phyloP scores from a whole-genome alignment of 164 flowering plant genomes.

The Aristolochia contorta region DNA sequence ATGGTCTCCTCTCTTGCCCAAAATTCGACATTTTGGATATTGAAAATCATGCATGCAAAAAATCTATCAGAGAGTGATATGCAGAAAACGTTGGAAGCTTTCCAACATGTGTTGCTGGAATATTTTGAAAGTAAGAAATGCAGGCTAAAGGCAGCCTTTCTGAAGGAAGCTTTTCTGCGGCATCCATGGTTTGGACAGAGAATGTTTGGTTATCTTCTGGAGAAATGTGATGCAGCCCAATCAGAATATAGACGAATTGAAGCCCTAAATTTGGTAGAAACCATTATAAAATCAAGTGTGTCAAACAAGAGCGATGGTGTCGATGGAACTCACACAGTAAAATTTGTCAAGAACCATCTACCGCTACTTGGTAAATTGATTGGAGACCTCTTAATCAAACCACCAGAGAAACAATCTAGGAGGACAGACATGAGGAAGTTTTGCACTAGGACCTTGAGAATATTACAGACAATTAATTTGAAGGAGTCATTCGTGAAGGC shows the following conservation, averaged over 20 bases:
- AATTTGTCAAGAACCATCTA: slow-evolving; percentile 33
- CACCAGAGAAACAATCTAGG: slow-evolving; percentile 65
- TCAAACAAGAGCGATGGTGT: slow-evolving; percentile 19
- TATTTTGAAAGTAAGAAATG: slow-evolving; percentile 69
- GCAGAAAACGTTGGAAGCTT: slow-evolving; percentile 31
- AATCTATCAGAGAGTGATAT: slow-evolving; percentile 37
- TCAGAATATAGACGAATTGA: slow-evolving; percentile 66
- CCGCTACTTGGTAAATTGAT: slow-evolving; percentile 33
- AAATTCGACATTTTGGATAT: slow-evolving; percentile 65
- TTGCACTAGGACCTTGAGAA: slow-evolving; percentile 45
- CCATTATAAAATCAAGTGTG: slow-evolving; percentile 38
- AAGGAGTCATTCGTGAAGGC: slow-evolving; percentile 38
- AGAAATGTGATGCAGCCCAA: slow-evolving; percentile 50
- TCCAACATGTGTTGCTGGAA: slow-evolving; percentile 29
- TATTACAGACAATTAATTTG: slow-evolving; percentile 30
- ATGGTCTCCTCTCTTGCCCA: slow-evolving; percentile 62
- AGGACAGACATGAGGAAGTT: slow-evolving; percentile 56
- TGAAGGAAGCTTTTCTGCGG: slow-evolving; percentile 65
- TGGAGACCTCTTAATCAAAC: slow-evolving; percentile 36
- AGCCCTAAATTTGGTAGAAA: slow-evolving; percentile 54
- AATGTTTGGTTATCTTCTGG: slow-evolving; percentile 54
- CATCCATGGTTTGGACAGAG: slow-evolving; percentile 65
- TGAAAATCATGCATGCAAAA: slow-evolving; percentile 57
- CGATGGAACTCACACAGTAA: slow-evolving; percentile 14
- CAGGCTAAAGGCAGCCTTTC: slow-evolving; percentile 58